These are phyloP conservation scores for Apiotrichum gamsii DNA, from an alignment of 1,284 basidiomycete species.

Conservation along the genomic window DNA sequence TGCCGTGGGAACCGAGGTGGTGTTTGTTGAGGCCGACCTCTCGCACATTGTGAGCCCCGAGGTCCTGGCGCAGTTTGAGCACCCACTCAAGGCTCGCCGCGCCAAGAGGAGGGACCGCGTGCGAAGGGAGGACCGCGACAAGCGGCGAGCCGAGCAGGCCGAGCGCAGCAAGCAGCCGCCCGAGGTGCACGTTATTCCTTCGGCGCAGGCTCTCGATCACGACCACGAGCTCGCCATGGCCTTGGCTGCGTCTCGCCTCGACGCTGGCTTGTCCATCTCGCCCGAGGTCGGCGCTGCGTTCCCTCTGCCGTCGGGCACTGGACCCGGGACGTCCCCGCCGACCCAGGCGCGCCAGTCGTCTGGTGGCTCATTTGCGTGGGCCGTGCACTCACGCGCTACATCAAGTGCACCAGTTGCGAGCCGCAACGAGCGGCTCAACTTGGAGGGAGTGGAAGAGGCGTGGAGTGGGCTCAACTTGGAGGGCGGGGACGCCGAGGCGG, in stretches of 20 bases:
- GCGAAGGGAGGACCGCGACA: slow-evolving; percentile 74
- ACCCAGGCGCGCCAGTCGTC: neutral
- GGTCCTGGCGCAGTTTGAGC: slow-evolving; percentile 70
- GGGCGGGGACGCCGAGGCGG: neutral
- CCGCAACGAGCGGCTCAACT: neutral
- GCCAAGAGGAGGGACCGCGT: slow-evolving; percentile 69
- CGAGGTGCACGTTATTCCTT: slow-evolving; percentile 10
- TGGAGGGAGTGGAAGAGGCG: slow-evolving; percentile 10
- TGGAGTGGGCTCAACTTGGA: slow-evolving; percentile 1
- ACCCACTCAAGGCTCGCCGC: slow-evolving; percentile 66
- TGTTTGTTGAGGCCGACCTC: slow-evolving; percentile 87
- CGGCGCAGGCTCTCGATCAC: slow-evolving; percentile 1
- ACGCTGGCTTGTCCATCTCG: neutral
- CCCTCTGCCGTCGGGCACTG: neutral
- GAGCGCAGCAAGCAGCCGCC: slow-evolving; percentile 42
- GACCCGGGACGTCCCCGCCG: too few species aligned
- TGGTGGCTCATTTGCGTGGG: slow-evolving; percentile 12
- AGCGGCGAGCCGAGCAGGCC: slow-evolving; percentile 66
- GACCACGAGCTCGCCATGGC: slow-evolving; percentile 10
- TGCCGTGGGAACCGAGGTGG: slow-evolving; percentile 84
- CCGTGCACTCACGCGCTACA: slow-evolving; percentile 7
- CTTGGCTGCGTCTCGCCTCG: slow-evolving; percentile 2
- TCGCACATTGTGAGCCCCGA: slow-evolving; percentile 64
- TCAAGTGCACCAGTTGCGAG: neutral
- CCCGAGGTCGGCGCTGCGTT: slow-evolving; percentile 4